A percentile compares a stretch with the other conserved stretches of the same genome.
phyloP scores from a whole-genome alignment of 140 eudicot genomes.

The Stevia rebaudiana region DNA sequence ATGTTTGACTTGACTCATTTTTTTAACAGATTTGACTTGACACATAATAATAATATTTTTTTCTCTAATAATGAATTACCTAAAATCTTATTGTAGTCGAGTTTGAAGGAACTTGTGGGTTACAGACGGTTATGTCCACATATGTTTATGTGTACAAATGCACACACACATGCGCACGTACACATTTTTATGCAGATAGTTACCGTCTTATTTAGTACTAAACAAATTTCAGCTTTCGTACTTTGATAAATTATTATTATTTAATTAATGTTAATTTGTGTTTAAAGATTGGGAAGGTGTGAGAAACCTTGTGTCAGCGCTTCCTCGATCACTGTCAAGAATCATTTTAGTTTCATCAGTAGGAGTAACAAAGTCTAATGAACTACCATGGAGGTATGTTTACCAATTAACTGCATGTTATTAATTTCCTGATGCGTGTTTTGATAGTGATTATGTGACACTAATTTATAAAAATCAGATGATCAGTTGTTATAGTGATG shows the following conservation, averaged over 20 bases:
- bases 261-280: not conserved
- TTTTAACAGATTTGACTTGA: no score
- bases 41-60: not conserved
- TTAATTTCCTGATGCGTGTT: not conserved
- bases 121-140: not conserved
- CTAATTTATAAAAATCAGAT: not conserved
- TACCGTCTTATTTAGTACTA: constrained; percentile 11
- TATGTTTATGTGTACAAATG: not conserved
- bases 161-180: not conserved
- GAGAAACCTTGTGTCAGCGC: constrained; percentile 68
- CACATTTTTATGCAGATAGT: constrained; percentile 4
- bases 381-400: constrained; percentile 93
- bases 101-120: not conserved
- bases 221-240: not conserved
- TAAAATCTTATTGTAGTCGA: not conserved
- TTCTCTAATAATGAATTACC: not conserved
- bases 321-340: constrained; percentile 76
- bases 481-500: not conserved
- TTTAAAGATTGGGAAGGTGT: constrained; percentile 89
- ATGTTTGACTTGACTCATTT: not conserved
- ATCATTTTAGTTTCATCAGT: constrained; percentile 84
- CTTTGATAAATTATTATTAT: constrained; percentile 8
- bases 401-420: not conserved
- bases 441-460: not conserved
- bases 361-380: constrained; percentile 91